These are phyloP conservation scores for Neocatenulostroma microsporum DNA, from an alignment of 2,329 filamentous ascomycete species.

Conservation along the genomic window DNA sequence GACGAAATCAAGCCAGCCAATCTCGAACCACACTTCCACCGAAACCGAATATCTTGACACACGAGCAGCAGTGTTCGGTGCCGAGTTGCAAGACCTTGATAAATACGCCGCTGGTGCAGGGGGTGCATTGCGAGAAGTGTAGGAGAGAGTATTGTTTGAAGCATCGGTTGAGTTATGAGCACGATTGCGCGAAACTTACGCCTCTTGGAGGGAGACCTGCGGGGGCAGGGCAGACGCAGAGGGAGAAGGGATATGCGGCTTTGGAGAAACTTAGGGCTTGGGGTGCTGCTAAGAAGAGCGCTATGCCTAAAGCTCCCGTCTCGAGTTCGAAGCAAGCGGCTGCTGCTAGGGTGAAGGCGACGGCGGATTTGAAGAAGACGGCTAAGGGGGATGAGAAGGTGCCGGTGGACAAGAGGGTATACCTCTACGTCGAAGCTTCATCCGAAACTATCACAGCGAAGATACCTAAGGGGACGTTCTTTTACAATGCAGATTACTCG, in stretches of 20 bases:
- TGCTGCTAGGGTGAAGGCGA: conserved; percentile 57
- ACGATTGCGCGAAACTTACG: conserved; percentile 72
- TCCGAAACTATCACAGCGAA: conserved; percentile 78
- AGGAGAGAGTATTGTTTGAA: conserved; percentile 70
- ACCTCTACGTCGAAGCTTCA: conserved; percentile 83
- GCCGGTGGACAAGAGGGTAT: conserved; percentile 74
- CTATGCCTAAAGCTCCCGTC: conserved; percentile 33
- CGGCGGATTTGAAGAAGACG: conserved; percentile 72
- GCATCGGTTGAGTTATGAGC: conserved; percentile 69
- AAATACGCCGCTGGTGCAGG: conserved; percentile 59
- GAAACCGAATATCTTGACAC: conserved; percentile 50
- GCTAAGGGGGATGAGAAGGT: conserved; percentile 87
- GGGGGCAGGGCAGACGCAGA: conserved; percentile 37
- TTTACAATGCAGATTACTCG: conserved; percentile 65
- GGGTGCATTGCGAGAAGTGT: conserved; percentile 64
- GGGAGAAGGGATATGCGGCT: conserved; percentile 63
- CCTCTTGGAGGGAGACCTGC: conserved; percentile 47
- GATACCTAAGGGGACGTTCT: conserved; percentile 56
- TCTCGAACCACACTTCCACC: conserved; percentile 15
- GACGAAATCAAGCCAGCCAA: conserved; percentile 32
- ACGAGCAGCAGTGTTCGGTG: conserved; percentile 62
- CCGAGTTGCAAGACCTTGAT: conserved; percentile 61
- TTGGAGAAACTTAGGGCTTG: conserved; percentile 71
- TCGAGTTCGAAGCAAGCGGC: conserved; percentile 52
- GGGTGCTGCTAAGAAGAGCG: conserved; percentile 58